These are phyloP conservation scores for Tagetes patula DNA, from an alignment of 129 eudicot species.

Conservation along the genomic window DNA sequence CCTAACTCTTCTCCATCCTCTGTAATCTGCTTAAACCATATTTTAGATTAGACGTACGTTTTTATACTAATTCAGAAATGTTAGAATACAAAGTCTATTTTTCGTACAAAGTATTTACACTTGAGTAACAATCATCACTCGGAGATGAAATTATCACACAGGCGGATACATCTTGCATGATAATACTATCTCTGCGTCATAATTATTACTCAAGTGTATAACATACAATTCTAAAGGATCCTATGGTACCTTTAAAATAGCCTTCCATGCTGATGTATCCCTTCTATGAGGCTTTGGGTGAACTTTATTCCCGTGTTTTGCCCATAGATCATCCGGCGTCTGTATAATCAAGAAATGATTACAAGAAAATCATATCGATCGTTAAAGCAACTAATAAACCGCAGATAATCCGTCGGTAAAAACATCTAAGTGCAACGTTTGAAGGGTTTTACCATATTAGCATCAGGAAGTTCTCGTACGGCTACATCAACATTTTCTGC, in stretches of 20 bases:
- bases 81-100: no score
- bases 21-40: conserved; percentile 46
- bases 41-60: neutral
- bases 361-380: no score
- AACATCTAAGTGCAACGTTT: neutral
- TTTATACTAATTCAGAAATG: no score
- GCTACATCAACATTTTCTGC: conserved; percentile 93
- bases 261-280: conserved; percentile 79
- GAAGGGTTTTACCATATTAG: conserved; percentile 62
- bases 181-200: no score
- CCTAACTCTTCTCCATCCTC: conserved; percentile 76
- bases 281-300: conserved; percentile 89
- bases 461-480: conserved; percentile 97
- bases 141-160: no score
- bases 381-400: no score
- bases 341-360: conserved; percentile 26
- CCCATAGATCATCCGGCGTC: conserved; percentile 97
- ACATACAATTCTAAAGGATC: neutral
- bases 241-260: conserved; percentile 65
- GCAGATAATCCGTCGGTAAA: no score
- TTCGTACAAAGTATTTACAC: no score
- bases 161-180: no score
- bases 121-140: no score
- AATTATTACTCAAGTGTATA: no score
- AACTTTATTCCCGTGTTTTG: conserved; percentile 76